Evolutionary conservation across 78 protist species (phyloP).

Genomic region (Dictyostelium capitatum): DNA sequence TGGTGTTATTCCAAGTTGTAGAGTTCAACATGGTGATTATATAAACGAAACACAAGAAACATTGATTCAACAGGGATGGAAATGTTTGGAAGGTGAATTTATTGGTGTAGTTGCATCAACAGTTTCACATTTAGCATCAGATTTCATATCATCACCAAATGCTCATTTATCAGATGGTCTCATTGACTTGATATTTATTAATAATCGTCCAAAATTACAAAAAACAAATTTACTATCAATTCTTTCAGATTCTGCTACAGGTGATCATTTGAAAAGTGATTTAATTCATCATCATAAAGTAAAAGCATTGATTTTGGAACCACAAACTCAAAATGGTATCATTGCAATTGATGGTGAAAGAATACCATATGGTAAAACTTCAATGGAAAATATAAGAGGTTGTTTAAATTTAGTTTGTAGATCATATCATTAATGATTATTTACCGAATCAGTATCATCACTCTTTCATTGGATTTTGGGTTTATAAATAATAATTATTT

Average conservation of each 20-base stretch:
- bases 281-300: slow-evolving; percentile 54
- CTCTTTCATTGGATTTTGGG: no score
- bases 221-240: slow-evolving; percentile 40
- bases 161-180: slow-evolving; percentile 73
- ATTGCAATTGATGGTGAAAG: slow-evolving; percentile 75
- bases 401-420: slow-evolving; percentile 59
- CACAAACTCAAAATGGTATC: slow-evolving; percentile 39
- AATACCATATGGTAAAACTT: slow-evolving; percentile 54
- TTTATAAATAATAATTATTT: no score
- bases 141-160: slow-evolving; percentile 66
- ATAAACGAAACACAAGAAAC: neutral
- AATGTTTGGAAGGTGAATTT: slow-evolving; percentile 51
- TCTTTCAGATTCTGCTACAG: slow-evolving; percentile 48
- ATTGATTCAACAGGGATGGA: slow-evolving; percentile 22
- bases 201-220: slow-evolving; percentile 22
- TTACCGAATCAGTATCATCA: no score
- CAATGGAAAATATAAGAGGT: slow-evolving; percentile 75
- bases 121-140: slow-evolving; percentile 56
- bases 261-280: slow-evolving; percentile 48
- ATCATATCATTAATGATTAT: slow-evolving; percentile 28
- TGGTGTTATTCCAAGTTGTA: neutral
- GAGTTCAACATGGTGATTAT: neutral
- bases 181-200: slow-evolving; percentile 40
- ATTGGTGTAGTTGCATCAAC: slow-evolving; percentile 62
- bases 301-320: slow-evolving; percentile 44